These are phyloP conservation scores for Danielia reshetovae DNA, from an alignment of 805 yeast species.

Conservation along the genomic window DNA sequence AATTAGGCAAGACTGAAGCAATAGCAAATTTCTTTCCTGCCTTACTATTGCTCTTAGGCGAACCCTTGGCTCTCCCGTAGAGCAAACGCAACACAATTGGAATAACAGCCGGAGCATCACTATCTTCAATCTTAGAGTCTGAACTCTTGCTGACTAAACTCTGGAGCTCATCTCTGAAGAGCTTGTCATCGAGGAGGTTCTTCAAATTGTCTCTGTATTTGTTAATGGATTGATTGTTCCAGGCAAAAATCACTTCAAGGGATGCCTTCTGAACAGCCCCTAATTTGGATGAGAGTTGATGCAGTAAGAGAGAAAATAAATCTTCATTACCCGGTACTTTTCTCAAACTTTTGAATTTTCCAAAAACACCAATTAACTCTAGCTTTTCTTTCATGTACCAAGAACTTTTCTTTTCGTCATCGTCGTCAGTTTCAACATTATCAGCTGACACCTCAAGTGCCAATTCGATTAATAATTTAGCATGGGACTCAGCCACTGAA, in stretches of 20 bases:
- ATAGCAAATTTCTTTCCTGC: slow-evolving; percentile 71
- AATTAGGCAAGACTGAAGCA: slow-evolving; percentile 55
- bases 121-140: slow-evolving; percentile 53
- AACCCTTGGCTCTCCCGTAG: slow-evolving; percentile 79
- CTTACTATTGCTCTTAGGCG: slow-evolving; percentile 65
- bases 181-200: slow-evolving; percentile 74
- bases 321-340: slow-evolving; percentile 49
- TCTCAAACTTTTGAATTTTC: slow-evolving; percentile 61
- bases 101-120: slow-evolving; percentile 58
- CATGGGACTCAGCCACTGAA: slow-evolving; percentile 62
- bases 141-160: slow-evolving; percentile 49
- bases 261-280: slow-evolving; percentile 69
- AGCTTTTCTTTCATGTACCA: slow-evolving; percentile 55
- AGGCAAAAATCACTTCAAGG: slow-evolving; percentile 62
- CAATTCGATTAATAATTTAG: slow-evolving; percentile 53
- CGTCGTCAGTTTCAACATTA: slow-evolving; percentile 15
- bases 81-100: slow-evolving; percentile 73
- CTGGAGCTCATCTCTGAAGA: slow-evolving; percentile 81
- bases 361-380: slow-evolving; percentile 56
- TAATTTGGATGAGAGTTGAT: slow-evolving; percentile 57
- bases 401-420: slow-evolving; percentile 16
- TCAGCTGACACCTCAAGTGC: slow-evolving; percentile 34
- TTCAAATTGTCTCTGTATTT: slow-evolving; percentile 71
- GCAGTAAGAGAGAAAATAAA: slow-evolving; percentile 50
- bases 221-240: slow-evolving; percentile 51